phyloP scores from a whole-genome alignment of 1,284 basidiomycete genomes.

The Boletus mariae region DNA sequence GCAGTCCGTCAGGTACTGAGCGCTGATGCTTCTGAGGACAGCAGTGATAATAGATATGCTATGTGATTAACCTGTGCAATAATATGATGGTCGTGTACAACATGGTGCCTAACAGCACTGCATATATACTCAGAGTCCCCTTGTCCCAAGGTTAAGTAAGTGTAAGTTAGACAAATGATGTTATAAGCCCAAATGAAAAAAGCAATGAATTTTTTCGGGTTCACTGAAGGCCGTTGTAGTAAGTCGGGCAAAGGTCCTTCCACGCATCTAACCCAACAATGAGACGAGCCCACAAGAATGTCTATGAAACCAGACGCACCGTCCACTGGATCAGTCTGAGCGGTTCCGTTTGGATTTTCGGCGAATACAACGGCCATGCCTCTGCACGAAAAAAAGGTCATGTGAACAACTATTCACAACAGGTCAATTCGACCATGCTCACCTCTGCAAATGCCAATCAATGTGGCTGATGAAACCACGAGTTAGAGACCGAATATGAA shows the following conservation, averaged over 20 bases:
- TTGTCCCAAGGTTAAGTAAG: not conserved
- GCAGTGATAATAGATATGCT: too few relatives aligned
- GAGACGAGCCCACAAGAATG: not conserved
- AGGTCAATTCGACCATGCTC: not conserved
- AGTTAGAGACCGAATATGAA: constrained; percentile 5
- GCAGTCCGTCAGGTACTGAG: too few relatives aligned
- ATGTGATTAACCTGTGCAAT: too few relatives aligned
- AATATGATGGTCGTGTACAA: too few relatives aligned
- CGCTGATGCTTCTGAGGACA: too few relatives aligned
- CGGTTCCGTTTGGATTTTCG: constrained; percentile 30
- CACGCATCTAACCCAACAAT: not conserved
- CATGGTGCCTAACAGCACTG: too few relatives aligned
- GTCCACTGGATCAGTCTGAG: constrained; percentile 16
- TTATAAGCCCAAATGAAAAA: not conserved
- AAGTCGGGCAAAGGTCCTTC: constrained; percentile 1
- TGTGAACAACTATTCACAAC: not conserved
- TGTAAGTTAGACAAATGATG: not conserved
- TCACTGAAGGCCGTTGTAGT: not conserved
- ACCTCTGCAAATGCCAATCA: constrained; percentile 31
- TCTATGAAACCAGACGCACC: constrained; percentile 2
- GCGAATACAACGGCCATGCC: constrained; percentile 41
- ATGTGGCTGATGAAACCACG: constrained; percentile 28
- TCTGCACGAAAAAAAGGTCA: constrained; percentile 14
- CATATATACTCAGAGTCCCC: not conserved
- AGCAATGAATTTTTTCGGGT: not conserved